Conservation (phyloP, 2,329 filamentous ascomycete genomes). For the Penicillium vulpinum region DNA sequence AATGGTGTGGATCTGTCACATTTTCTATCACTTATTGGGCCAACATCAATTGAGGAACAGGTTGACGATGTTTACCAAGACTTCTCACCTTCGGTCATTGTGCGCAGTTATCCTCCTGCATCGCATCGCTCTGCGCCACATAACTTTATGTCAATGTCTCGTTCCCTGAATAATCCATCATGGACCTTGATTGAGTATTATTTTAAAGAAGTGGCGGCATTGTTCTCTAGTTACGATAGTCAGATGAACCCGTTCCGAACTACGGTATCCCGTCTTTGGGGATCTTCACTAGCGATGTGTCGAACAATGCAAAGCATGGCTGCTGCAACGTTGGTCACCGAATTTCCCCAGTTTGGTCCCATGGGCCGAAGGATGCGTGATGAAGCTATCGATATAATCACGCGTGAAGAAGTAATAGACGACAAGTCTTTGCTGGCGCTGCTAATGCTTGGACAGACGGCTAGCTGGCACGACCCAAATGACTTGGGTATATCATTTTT, state of each 20-base stretch:
- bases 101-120: constrained; percentile 35
- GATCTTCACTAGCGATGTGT: constrained; percentile 59
- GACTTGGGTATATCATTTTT: constrained; percentile 58
- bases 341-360: constrained; percentile 55
- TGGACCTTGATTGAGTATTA: constrained; percentile 63
- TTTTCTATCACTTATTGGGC: constrained; percentile 29
- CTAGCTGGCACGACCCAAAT: constrained; percentile 60
- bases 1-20: constrained; percentile 22
- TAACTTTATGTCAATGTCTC: constrained; percentile 39
- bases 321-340: constrained; percentile 60
- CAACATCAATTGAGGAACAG: constrained; percentile 18
- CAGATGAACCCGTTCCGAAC: constrained; percentile 62
- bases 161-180: constrained; percentile 49
- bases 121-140: constrained; percentile 21
- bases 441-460: constrained; percentile 60
- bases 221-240: constrained; percentile 67
- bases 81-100: constrained; percentile 36
- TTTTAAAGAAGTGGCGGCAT: constrained; percentile 61
- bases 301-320: constrained; percentile 66
- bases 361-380: constrained; percentile 54
- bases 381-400: constrained; percentile 55
- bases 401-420: constrained; percentile 49
- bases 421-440: constrained; percentile 59
- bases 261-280: constrained; percentile 59
- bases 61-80: constrained; percentile 18